phyloP scores from a whole-genome alignment of 306 rosid genomes.

The Pyrus bretschneideri region DNA sequence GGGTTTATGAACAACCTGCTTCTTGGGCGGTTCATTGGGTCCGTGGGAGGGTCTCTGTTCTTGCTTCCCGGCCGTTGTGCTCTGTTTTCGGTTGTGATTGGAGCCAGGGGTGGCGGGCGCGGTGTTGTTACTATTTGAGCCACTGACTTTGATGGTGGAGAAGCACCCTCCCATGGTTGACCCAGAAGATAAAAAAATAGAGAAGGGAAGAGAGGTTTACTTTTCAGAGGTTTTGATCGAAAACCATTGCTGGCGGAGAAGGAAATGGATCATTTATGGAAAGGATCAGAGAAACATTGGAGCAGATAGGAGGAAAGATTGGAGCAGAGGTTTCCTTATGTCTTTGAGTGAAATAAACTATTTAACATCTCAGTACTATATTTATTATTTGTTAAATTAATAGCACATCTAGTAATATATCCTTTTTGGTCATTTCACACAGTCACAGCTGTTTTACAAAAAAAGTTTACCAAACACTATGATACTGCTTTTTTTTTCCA shows the following conservation, averaged over 20 bases:
- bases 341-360: background rate
- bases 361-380: background rate
- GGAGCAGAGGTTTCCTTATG: conserved; percentile 35
- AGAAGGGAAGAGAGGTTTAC: background rate
- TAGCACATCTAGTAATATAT: too few species aligned
- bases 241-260: conserved; percentile 5
- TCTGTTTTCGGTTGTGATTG: conserved; percentile 29
- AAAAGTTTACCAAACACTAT: too few species aligned
- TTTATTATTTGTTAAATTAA: background rate
- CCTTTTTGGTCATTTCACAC: too few species aligned
- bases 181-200: background rate
- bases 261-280: background rate
- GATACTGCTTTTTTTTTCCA: too few species aligned
- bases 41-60: conserved; percentile 3
- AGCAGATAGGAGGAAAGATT: conserved; percentile 24
- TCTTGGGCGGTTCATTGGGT: conserved; percentile 31
- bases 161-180: conserved; percentile 32
- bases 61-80: background rate
- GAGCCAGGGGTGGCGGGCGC: conserved; percentile 1
- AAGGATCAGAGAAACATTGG: background rate
- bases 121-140: conserved; percentile 31
- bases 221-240: conserved; percentile 28
- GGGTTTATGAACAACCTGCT: background rate
- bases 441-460: too few species aligned
- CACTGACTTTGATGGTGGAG: conserved; percentile 27